Conservation (phyloP, 441 rosid genomes). For the Monsonia emarginata region DNA sequence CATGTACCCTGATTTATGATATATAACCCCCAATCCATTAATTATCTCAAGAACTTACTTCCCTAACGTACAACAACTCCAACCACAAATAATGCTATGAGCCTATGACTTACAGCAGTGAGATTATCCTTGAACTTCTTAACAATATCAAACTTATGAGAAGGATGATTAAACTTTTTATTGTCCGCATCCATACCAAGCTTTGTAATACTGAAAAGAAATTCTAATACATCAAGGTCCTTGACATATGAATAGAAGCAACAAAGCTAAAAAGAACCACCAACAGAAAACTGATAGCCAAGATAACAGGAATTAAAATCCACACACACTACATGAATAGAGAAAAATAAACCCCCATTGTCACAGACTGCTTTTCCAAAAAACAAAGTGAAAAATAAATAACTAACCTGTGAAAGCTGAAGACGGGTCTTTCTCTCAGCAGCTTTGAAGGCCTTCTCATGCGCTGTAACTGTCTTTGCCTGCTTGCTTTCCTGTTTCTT, state of each 20-base stretch:
- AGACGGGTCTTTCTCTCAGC: slow-evolving; percentile 91
- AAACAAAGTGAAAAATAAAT: too few relatives aligned
- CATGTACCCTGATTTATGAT: too few relatives aligned
- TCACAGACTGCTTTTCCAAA: too few relatives aligned
- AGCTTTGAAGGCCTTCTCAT: slow-evolving; percentile 90
- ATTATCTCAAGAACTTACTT: too few relatives aligned
- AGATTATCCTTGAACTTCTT: too few relatives aligned
- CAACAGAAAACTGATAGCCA: background rate
- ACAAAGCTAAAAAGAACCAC: slow-evolving; percentile 2
- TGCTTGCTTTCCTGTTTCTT: slow-evolving; percentile 89
- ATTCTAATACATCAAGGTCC: background rate
- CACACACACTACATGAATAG: slow-evolving; percentile 8
- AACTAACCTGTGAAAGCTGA: slow-evolving; percentile 75
- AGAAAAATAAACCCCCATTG: too few relatives aligned
- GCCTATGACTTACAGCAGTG: too few relatives aligned
- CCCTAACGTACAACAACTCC: background rate
- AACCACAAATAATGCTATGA: background rate
- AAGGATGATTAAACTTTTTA: background rate
- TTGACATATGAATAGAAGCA: background rate
- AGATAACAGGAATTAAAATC: slow-evolving; percentile 9
- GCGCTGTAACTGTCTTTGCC: slow-evolving; percentile 83
- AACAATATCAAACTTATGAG: background rate
- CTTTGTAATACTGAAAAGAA: background rate
- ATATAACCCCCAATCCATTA: too few relatives aligned
- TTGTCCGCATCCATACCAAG: background rate